Base-by-base conservation (phyloP, 495 filamentous ascomycete species). In the Podospora anserina region DNA sequence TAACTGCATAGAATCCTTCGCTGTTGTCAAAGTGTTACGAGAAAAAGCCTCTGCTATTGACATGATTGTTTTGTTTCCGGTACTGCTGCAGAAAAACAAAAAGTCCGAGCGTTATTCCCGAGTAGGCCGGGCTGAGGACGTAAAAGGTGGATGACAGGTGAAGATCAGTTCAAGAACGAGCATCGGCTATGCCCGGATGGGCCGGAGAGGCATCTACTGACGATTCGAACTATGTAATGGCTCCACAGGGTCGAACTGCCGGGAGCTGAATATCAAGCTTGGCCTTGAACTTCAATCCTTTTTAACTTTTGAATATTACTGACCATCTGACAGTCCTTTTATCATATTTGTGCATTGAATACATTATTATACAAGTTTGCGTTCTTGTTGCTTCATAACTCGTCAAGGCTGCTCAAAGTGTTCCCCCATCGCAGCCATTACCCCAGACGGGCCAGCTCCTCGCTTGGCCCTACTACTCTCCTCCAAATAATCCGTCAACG, bases 51-150 rank as follows among this genome's bases (percentile, higher is more conserved):
- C 15, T 49, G 39, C 39, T 49, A 13, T 49, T 49, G 15, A 49
- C 39, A 6, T 49, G 55, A 26, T 58, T 58, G 55, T 58, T 58
- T 58, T 58, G 55, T 58, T 58, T 58, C 5, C 23, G 55, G 39
- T 49, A 2, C 7, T 49, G 13, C 39, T 49, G 39, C 39, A 49
- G 9, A 49, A 16, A 49, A 16, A 49, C 39, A 49, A 13, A 11
- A 49, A 13, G 7, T 49, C 39, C 9, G 39, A 13, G 39, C 9
- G 9, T 49, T 49, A 49, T 49, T 49, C 39, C 39, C 39, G 39
- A 18, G 39, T 3, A 16, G 6, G 15, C 39, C 15, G 39, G 9
- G 15, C 39, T 49, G 39, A 49, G 13, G 39, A 49, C 11, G 15
- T 49, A 49, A 11, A 11, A 13, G 5, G 39, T 49, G 39, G 39